A percentile compares a stretch with the other conserved stretches of the same genome.
Evolutionary conservation across 192 early-diverging fungal species (phyloP).

Genomic region (Lunasporangiospora selenospora): DNA sequence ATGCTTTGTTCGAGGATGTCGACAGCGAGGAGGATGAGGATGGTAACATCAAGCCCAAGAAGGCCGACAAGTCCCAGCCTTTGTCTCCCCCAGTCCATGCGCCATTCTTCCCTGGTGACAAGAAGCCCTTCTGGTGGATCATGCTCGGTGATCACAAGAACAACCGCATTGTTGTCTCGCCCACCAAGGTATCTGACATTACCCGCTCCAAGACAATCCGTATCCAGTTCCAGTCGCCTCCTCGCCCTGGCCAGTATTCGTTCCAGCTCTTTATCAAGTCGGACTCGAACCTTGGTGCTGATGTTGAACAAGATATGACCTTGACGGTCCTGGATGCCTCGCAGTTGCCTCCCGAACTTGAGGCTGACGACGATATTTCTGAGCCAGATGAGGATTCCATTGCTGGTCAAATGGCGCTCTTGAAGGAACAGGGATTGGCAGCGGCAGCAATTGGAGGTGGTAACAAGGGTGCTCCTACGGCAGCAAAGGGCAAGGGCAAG

Average conservation of each 20-base stretch:
- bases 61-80: constrained; percentile 28
- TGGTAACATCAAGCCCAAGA: constrained; percentile 50
- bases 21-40: constrained; percentile 54
- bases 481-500: constrained; percentile 29
- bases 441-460: constrained; percentile 58
- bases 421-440: constrained; percentile 75
- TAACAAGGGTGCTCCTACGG: constrained; percentile 11
- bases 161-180: constrained; percentile 82
- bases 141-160: constrained; percentile 86
- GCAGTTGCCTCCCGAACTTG: constrained; percentile 74
- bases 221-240: constrained; percentile 95
- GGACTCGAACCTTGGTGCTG: constrained; percentile 87
- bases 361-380: constrained; percentile 92
- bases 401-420: constrained; percentile 93
- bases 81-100: constrained; percentile 59
- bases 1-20: constrained; percentile 45
- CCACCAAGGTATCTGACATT: constrained; percentile 81
- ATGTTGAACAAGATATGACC: constrained; percentile 79
- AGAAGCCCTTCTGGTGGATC: constrained; percentile 92
- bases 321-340: constrained; percentile 78
- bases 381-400: constrained; percentile 97
- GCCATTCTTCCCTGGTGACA: constrained; percentile 74
- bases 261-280: constrained; percentile 88
- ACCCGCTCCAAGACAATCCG: constrained; percentile 67
- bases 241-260: constrained; percentile 80